A percentile compares a stretch with the other conserved stretches of the same genome.
Evolutionary conservation across 306 rosid genomes (phyloP).

Genomic region (Prunus mira): DNA sequence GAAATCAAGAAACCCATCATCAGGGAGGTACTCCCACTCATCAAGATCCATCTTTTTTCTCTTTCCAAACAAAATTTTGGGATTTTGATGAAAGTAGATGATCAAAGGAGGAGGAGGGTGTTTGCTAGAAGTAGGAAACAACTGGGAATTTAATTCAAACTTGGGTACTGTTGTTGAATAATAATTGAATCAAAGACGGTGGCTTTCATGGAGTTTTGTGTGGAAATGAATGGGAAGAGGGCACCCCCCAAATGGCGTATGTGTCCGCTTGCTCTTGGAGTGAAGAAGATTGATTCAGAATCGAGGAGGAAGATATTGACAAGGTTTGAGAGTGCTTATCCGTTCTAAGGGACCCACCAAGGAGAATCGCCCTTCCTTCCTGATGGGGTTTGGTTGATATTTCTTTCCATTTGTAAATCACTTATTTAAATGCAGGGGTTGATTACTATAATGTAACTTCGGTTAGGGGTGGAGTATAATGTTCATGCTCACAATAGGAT

Average conservation of each 20-base stretch:
- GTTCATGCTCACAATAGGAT: not conserved
- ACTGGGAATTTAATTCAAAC: slow-evolving; percentile 11
- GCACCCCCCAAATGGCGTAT: not conserved
- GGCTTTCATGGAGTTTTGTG: slow-evolving; percentile 50
- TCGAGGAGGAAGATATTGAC: not conserved
- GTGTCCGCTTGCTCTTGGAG: slow-evolving; percentile 32
- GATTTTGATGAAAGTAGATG: slow-evolving; percentile 5
- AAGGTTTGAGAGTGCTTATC: slow-evolving; percentile 34
- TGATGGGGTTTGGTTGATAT: slow-evolving; percentile 14
- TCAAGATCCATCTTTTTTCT: slow-evolving; percentile 50
- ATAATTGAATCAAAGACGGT: slow-evolving; percentile 40
- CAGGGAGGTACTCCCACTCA: slow-evolving; percentile 75
- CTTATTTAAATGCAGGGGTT: not conserved
- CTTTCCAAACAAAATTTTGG: slow-evolving; percentile 4
- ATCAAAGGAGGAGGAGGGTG: slow-evolving; percentile 3
- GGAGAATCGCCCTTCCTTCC: slow-evolving; percentile 20
- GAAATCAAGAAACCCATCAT: slow-evolving; percentile 54
- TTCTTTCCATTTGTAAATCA: slow-evolving; percentile 23
- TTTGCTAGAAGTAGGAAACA: not conserved
- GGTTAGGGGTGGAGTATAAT: slow-evolving; percentile 6
- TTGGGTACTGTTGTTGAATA: not conserved
- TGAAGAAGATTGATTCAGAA: slow-evolving; percentile 17
- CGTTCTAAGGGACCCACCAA: slow-evolving; percentile 28
- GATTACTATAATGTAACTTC: slow-evolving; percentile 19
- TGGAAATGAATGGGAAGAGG: slow-evolving; percentile 15